Conservation (phyloP, 192 early-diverging fungal genomes). For the Backusella luteola region DNA sequence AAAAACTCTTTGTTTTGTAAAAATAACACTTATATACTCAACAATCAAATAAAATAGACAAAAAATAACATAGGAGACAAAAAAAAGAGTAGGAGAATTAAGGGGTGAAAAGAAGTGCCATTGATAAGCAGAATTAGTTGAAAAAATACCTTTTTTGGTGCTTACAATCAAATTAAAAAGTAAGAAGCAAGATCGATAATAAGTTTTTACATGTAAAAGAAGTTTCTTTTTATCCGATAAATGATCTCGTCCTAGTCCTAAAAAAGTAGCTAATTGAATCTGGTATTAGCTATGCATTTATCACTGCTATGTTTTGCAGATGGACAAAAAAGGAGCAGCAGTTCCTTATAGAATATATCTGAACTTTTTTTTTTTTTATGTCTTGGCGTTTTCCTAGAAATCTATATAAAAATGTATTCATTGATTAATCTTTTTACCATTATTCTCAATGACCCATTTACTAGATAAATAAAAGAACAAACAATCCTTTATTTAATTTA, state of each 20-base stretch:
- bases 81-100: neutral
- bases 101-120: neutral
- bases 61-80: neutral
- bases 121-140: neutral
- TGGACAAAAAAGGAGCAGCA: constrained; percentile 1
- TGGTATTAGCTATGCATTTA: constrained; percentile 7
- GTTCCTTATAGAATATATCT: constrained; percentile 7
- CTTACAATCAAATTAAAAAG: neutral
- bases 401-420: constrained; percentile 2
- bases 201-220: neutral
- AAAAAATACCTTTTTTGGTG: neutral
- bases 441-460: neutral
- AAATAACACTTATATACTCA: neutral
- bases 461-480: neutral
- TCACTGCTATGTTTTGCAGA: constrained; percentile 8
- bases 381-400: neutral
- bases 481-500: constrained; percentile 6
- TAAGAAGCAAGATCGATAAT: neutral
- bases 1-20: neutral
- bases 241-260: neutral
- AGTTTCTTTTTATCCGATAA: constrained; percentile 5
- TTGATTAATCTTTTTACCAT: neutral
- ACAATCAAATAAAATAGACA: neutral
- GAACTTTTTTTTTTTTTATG: neutral
- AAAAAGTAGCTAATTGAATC: constrained; percentile 4